Base-by-base conservation (phyloP, 2,329 filamentous ascomycete genomes). In the Gyromitra esculenta region DNA sequence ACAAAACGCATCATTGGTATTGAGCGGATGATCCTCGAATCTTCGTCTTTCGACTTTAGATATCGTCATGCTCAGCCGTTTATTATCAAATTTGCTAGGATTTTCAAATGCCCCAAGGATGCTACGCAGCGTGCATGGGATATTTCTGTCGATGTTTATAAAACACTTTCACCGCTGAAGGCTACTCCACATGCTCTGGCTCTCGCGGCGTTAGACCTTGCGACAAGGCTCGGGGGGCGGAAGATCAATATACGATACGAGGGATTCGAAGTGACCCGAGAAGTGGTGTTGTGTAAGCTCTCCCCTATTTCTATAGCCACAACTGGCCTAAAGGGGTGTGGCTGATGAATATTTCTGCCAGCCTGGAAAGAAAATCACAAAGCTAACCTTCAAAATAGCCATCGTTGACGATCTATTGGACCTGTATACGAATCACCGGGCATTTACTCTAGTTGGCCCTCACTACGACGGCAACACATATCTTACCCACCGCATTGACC, bases 111-210 rank as follows among this genome's bases (percentile, higher is more conserved):
- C 6, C 86, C 87, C 4, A 87, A 85, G 68, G 84, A 86, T 8
- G 88, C 94, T 76, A 89, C 90, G 39, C 86, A 86, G 15, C 87
- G 90, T 0, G 92, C 93, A 0, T 97, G 94, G 84, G 89, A 91
- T 78, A 92, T 98, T 82, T 92, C 91, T 60, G 88, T 95, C 67
- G 96, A 99, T 84, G 86, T 97, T 60, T 97, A 97, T 85, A 93
- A 94, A 82, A 99, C 96, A 0, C 96, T 96, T 83, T 91, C 93
- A 0, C 94, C 94, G 7, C 87, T 98, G 74, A 98, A 98, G 85
- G 93, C 97, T 81, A 92, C 91, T 0, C 92, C 92, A 0, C 89
- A 91, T n/a, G 92, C 93, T 13, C 91, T 97, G 87, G 93, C 92
- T 0, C 88, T 97, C 81, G 91, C 91, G 8, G 89, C 93, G 79